A percentile compares a stretch with the other conserved stretches of the same genome.
phyloP scores from a whole-genome alignment of 2,329 filamentous ascomycete species.

The Balansia obtecta region DNA sequence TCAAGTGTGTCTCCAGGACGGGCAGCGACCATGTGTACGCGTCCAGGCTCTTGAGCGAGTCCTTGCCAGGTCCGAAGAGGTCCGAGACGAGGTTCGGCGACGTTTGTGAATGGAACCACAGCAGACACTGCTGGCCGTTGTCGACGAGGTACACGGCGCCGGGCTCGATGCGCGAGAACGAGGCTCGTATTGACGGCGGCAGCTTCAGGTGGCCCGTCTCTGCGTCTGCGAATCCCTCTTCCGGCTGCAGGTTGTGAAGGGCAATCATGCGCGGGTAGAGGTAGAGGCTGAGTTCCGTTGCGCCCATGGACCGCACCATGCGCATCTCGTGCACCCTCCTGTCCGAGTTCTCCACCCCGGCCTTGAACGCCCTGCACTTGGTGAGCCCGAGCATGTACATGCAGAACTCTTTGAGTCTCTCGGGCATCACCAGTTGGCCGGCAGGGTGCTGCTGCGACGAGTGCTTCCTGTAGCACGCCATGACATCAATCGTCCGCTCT shows the following conservation, averaged over 20 bases:
- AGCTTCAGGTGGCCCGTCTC: constrained; percentile 79
- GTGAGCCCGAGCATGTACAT: constrained; percentile 90
- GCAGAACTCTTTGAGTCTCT: constrained; percentile 88
- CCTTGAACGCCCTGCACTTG: constrained; percentile 89
- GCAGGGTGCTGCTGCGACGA: constrained; percentile 77
- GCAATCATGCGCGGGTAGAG: constrained; percentile 91
- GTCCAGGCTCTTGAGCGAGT: constrained; percentile 61
- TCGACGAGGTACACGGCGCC: constrained; percentile 92
- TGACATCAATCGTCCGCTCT: constrained; percentile 85
- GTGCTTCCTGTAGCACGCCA: constrained; percentile 86
- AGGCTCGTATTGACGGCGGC: constrained; percentile 67
- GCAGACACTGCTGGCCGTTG: constrained; percentile 80
- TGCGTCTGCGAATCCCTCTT: constrained; percentile 82
- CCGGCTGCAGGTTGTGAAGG: constrained; percentile 75
- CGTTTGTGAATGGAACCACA: constrained; percentile 89
- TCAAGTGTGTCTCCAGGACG: constrained; percentile 80
- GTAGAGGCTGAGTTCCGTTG: constrained; percentile 76
- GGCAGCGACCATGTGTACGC: constrained; percentile 71
- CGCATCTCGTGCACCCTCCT: constrained; percentile 84
- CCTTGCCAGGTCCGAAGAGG: constrained; percentile 68
- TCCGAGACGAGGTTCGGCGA: constrained; percentile 85
- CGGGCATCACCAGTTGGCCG: constrained; percentile 86
- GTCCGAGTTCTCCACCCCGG: constrained; percentile 81
- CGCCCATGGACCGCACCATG: constrained; percentile 78
- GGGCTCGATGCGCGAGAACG: constrained; percentile 78